Percentiles rank a stretch among this genome's conserved stretches.
Evolutionary conservation across 1,139 yeast species (phyloP).

Genomic region (Hansenula sp.): DNA sequence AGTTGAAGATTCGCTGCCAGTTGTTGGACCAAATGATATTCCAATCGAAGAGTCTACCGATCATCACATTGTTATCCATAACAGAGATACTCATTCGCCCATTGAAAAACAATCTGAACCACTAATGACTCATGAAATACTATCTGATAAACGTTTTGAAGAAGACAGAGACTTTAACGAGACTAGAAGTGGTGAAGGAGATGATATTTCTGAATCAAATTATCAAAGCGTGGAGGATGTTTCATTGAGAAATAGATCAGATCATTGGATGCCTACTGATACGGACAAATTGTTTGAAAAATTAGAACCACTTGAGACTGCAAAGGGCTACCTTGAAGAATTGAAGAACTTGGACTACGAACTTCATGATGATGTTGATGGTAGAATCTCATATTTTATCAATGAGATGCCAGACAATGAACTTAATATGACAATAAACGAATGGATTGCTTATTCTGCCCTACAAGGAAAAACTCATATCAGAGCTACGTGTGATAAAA

Average conservation of each 20-base stretch:
- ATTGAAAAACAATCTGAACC: background rate
- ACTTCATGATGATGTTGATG: constrained; percentile 49
- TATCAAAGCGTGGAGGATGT: background rate
- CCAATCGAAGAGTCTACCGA: constrained; percentile 26
- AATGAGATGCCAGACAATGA: constrained; percentile 69
- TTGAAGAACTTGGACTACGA: constrained; percentile 17
- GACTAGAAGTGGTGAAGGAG: background rate
- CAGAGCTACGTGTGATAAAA: constrained; percentile 32
- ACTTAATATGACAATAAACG: constrained; percentile 61
- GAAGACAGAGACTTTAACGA: no score
- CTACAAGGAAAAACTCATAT: constrained; percentile 38
- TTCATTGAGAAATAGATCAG: background rate
- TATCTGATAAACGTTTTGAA: background rate
- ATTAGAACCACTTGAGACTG: constrained; percentile 36
- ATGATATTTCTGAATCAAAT: background rate
- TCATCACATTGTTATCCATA: constrained; percentile 13
- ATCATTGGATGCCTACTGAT: constrained; percentile 25
- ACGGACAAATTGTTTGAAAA: constrained; percentile 31
- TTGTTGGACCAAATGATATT: constrained; percentile 16
- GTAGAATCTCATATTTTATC: constrained; percentile 58
- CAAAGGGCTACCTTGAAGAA: constrained; percentile 31
- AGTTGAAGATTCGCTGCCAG: constrained; percentile 5
- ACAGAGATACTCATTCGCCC: background rate
- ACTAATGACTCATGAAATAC: background rate
- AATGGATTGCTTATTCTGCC: constrained; percentile 64